Evolutionary conservation across 805 yeast genomes (phyloP), one percentile per base, ranked within the genome.

Genomic region (Yamadazyma nakazawae): DNA sequence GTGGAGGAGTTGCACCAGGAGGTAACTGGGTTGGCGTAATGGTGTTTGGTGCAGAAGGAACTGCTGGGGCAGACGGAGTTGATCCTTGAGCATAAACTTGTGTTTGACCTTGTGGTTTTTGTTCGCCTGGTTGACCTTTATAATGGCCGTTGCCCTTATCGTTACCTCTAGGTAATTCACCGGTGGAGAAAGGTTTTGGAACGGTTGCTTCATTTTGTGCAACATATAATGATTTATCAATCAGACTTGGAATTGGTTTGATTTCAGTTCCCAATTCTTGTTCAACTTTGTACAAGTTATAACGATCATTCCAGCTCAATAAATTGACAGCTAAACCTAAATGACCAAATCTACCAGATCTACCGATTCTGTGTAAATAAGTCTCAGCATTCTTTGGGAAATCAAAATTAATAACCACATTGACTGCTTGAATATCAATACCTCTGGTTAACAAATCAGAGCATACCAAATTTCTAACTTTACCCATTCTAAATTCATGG

Each of bases 381-480:
- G 98, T 94, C 68, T 94, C 99, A 7, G 98, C 97, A 45, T 85
- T 89, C 68, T 92, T 92, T 51, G 99, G 99, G 85, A 94, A 94
- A 68, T 94, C 99, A 66, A 94, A 94, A 73, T 94, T 94, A 60
- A 94, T 88, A 42, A 94, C 99, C 40, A 94, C 98, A 63, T 94
- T 94, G 54, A 94, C 99, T 6, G 98, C 98, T 70, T 94, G 98
- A 59, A 94, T 92, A 77, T 94, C 99, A 60, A 94, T 94, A 80
- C 99, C 98, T 78, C 98, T 87, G 26, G 98, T 92, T 54, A 94
- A 79, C 52, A 94, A 76, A 72, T 94, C 99, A 0, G 98, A 88
- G 72, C 99, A 94, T 35, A 94, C 99, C 61, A 94, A 78, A 63
- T 94, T 94, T 74, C 99, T 85, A 62, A 94, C 97, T 66, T 88